Base-by-base conservation (phyloP, 2,329 filamentous ascomycete genomes). In the Neopestalotiopsis clavispora region DNA sequence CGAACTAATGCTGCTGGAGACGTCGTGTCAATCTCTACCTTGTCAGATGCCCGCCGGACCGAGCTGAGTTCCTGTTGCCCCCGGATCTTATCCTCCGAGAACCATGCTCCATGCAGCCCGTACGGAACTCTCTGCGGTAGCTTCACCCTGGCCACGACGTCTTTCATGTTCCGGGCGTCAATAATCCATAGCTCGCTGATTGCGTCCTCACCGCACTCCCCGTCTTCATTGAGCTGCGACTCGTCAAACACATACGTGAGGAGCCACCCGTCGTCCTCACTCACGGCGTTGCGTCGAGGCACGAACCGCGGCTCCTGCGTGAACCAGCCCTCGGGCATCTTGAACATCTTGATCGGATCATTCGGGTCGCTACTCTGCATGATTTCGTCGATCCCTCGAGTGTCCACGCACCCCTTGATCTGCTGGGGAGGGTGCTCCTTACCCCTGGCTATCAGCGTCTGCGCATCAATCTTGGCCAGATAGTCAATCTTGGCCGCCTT, bases 211-310 rank as follows among this genome's bases (percentile, higher is more conserved):
- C 68, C 73, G 66, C 85, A 87, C 52, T 84, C 79, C 0, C 85
- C 87, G 0, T 78, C 68, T 1, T 78, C 75, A n/a, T 89, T 83
- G 0, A 92, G 80, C 74, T 93, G 90, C 1, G 83, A 82, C 73
- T 93, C 91, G 71, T 93, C 89, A 70, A 93, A 93, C 1, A 91
- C 90, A 71, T 92, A 93, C 60, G 88, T 90, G 4, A 93, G 79
- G 0, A 93, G 80, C 79, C 86, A 93, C 0, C 91, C 91, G 71
- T 91, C 89, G 72, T 93, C 90, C 75, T 93, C 91, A 0, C 72
- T 75, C 0, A 59, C 69, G 0, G 80, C 77, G 12, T 78, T 72
- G 1, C 72, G 59, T 1, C 85, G 79, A 3, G 89, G 80, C 4
- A 93, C 85, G 70, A 93, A 93, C 0, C 88, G 85, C 1, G 90